Conservation (phyloP, 306 rosid genomes). For the Astragalus membranaceus region DNA sequence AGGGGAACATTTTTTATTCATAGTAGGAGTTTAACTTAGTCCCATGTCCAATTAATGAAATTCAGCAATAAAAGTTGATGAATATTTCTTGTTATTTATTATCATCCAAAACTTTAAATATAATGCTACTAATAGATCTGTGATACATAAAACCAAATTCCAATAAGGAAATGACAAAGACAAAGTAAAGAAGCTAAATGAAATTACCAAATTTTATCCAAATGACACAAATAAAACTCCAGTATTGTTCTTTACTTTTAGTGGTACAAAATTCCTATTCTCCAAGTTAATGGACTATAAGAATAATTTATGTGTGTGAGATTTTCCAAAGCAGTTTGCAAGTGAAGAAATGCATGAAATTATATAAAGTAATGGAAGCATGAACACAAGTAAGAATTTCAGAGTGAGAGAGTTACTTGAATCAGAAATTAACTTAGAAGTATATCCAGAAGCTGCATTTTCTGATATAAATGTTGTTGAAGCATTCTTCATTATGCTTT, state of each 20-base stretch:
- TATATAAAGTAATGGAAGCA: no score
- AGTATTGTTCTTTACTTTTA: neutral
- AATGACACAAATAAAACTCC: neutral
- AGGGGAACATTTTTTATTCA: neutral
- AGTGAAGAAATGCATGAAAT: neutral
- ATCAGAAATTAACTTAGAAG: conserved; percentile 66
- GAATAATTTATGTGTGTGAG: neutral
- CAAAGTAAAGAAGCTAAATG: neutral
- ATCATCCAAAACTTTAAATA: neutral
- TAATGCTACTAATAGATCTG: neutral
- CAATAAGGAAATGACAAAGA: neutral
- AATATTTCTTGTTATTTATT: neutral
- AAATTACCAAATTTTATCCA: neutral
- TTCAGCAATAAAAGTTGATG: neutral
- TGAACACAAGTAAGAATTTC: no score
- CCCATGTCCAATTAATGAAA: neutral
- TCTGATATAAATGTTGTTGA: conserved; percentile 59
- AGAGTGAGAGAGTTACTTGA: conserved; percentile 39
- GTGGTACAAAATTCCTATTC: neutral
- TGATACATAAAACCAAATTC: neutral
- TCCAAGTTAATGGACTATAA: neutral
- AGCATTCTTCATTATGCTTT: conserved; percentile 31
- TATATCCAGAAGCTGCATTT: conserved; percentile 55
- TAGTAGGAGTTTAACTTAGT: neutral
- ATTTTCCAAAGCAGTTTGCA: neutral